Conservation (phyloP, 169 alveolate genomes). For the Plasmodium billcollinsi region DNA sequence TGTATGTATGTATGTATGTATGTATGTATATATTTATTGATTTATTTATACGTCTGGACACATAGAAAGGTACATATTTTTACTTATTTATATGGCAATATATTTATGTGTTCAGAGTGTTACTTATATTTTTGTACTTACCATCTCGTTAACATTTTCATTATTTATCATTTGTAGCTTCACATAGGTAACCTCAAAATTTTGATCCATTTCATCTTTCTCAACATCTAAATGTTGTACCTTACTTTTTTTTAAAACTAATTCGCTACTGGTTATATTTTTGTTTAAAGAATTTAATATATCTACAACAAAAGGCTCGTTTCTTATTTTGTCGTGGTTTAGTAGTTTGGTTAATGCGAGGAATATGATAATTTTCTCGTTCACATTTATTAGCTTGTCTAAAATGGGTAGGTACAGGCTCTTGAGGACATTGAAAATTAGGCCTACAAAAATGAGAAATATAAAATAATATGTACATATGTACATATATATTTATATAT, state of each 20-base stretch:
- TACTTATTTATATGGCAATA: neutral
- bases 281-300: slow-evolving; percentile 19
- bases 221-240: slow-evolving; percentile 18
- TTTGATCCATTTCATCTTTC: slow-evolving; percentile 57
- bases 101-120: too few species aligned
- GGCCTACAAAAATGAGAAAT: slow-evolving; percentile 10
- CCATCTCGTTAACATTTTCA: slow-evolving; percentile 63
- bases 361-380: slow-evolving; percentile 57
- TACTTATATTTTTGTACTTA: neutral
- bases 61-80: neutral
- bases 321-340: slow-evolving; percentile 15
- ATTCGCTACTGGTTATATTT: slow-evolving; percentile 45
- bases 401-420: slow-evolving; percentile 45
- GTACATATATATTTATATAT: neutral
- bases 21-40: neutral
- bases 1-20: neutral
- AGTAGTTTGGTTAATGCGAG: slow-evolving; percentile 35
- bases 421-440: slow-evolving; percentile 46
- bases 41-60: neutral
- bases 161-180: slow-evolving; percentile 67
- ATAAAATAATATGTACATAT: neutral
- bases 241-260: slow-evolving; percentile 51
- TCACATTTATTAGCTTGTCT: slow-evolving; percentile 46
- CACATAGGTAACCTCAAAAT: slow-evolving; percentile 66
- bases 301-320: slow-evolving; percentile 44